Evolutionary conservation across 306 rosid species (phyloP).

Genomic region (Quercus gilva): DNA sequence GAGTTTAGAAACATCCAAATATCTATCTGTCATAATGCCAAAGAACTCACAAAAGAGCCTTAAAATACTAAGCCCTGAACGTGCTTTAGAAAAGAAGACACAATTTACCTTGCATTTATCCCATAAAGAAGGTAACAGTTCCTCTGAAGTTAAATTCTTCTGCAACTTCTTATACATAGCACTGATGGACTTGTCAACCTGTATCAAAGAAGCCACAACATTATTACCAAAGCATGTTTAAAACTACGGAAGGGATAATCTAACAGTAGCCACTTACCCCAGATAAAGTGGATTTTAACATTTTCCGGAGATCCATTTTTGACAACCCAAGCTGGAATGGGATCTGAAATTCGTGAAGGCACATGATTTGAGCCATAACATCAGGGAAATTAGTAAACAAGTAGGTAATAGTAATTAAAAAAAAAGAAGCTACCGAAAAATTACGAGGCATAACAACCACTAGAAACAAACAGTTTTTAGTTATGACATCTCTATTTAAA

Average conservation of each 20-base stretch:
- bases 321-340: slow-evolving; percentile 95
- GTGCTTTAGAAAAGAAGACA: not conserved
- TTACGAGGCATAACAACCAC: not conserved
- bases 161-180: slow-evolving; percentile 94
- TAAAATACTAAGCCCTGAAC: not conserved
- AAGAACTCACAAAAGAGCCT: not conserved
- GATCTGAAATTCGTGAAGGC: slow-evolving; percentile 57
- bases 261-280: slow-evolving; percentile 55
- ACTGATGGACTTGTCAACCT: slow-evolving; percentile 82
- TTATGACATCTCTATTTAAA: not conserved
- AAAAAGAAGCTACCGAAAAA: not conserved
- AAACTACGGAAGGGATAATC: slow-evolving; percentile 5
- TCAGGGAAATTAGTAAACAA: not conserved
- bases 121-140: slow-evolving; percentile 95
- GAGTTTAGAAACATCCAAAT: not conserved
- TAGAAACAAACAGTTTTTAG: not conserved
- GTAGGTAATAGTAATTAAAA: not conserved
- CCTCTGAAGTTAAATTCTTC: slow-evolving; percentile 93
- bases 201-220: slow-evolving; percentile 18
- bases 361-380: slow-evolving; percentile 11
- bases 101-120: slow-evolving; percentile 90
- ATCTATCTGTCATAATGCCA: not conserved
- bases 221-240: slow-evolving; percentile 3
- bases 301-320: slow-evolving; percentile 84
- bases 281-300: slow-evolving; percentile 75